phyloP scores from a whole-genome alignment of 2,329 filamentous ascomycete species.

The Phoma sp. region DNA sequence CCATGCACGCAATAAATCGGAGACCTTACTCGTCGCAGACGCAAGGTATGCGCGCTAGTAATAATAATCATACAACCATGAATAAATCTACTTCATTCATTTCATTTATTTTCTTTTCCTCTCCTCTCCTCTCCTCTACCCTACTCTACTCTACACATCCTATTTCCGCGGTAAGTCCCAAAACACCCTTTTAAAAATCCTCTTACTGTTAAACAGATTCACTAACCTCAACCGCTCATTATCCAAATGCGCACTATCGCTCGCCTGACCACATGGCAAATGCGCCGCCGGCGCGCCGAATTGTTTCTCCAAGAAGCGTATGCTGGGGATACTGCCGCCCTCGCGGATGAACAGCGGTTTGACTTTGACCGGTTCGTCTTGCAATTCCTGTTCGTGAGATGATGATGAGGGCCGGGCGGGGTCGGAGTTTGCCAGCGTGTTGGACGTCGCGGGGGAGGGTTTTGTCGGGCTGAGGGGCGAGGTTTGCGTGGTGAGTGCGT shows the following conservation, averaged over 20 bases:
- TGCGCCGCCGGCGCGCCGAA: slow-evolving; percentile 91
- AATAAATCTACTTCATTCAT: no score
- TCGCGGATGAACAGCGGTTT: slow-evolving; percentile 93
- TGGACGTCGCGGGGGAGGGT: slow-evolving; percentile 58
- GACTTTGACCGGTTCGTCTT: not conserved
- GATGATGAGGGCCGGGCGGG: not conserved
- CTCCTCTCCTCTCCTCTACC: no score
- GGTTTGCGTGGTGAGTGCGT: not conserved
- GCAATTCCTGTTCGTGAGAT: not conserved
- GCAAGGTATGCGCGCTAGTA: no score
- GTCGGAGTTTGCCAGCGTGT: slow-evolving; percentile 56
- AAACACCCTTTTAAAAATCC: slow-evolving; percentile 91
- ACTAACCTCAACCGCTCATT: slow-evolving; percentile 90
- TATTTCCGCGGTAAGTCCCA: slow-evolving; percentile 58
- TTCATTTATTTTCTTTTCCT: no score
- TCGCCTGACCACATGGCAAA: slow-evolving; percentile 92
- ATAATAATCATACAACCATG: no score
- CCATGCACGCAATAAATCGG: no score
- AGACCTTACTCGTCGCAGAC: no score
- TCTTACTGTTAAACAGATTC: slow-evolving; percentile 89
- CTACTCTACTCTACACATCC: no score
- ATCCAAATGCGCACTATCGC: slow-evolving; percentile 90
- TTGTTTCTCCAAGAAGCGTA: slow-evolving; percentile 92
- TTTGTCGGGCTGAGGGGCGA: slow-evolving; percentile 20
- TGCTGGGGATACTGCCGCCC: slow-evolving; percentile 92